Evolutionary conservation across 1,284 basidiomycete genomes (phyloP).

Genomic region (Malassezia brasiliensis): DNA sequence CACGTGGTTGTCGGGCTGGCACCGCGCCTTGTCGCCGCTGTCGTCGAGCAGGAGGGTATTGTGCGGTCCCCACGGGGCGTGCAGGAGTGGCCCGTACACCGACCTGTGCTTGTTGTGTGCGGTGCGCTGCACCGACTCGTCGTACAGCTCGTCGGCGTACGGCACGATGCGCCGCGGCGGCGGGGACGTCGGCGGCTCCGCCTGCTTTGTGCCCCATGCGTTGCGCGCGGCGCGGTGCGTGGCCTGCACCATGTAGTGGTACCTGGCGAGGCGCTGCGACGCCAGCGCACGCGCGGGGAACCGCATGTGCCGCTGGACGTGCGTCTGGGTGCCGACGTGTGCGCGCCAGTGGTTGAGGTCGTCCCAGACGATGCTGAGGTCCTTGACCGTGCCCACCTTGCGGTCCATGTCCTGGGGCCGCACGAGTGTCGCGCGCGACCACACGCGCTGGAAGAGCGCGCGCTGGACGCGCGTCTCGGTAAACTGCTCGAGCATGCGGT

Average conservation of each 20-base stretch:
- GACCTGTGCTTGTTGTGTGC: neutral
- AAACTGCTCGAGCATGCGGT: constrained; percentile 50
- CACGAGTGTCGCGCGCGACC: constrained; percentile 67
- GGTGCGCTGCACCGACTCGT: neutral
- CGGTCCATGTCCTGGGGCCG: constrained; percentile 11
- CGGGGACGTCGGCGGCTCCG: neutral
- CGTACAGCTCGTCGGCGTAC: constrained; percentile 12
- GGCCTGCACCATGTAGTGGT: neutral
- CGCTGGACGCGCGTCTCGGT: constrained; percentile 27
- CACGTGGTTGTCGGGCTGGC: constrained; percentile 58
- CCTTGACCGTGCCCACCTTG: constrained; percentile 54
- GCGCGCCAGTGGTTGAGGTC: constrained; percentile 47
- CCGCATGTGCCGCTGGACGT: neutral
- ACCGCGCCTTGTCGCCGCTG: constrained; percentile 62
- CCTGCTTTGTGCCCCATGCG: no score
- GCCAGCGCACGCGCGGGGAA: constrained; percentile 5
- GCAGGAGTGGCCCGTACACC: constrained; percentile 6
- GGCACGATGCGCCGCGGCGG: neutral
- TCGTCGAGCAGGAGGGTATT: constrained; percentile 74
- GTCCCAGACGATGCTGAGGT: constrained; percentile 65
- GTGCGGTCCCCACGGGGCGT: constrained; percentile 54
- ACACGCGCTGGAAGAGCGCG: constrained; percentile 53
- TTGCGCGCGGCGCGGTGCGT: neutral
- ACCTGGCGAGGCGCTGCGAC: neutral
- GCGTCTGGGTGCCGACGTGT: neutral